Evolutionary conservation across 1,139 yeast genomes (phyloP), one percentile per base, ranked within the genome.

Genomic region (Suhomyces yuchorum): DNA sequence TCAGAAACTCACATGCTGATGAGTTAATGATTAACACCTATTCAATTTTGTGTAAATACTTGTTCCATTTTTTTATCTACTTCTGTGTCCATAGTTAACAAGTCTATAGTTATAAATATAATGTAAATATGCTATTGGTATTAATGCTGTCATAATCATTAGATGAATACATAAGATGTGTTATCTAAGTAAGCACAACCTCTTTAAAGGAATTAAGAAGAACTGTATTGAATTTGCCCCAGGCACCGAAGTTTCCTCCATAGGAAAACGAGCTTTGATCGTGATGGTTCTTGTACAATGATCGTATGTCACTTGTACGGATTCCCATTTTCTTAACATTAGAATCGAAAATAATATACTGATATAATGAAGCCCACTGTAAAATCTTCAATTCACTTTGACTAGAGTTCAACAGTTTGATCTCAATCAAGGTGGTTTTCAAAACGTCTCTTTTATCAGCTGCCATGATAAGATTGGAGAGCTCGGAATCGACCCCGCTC

Each of bases 281-380:
- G 19, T 33, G 23, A n/a, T 42, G 42, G 9, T 20, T 42, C 38
- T 55, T 57, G 49, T 65, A 66, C 35, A 62, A 49, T 12, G 55
- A 48, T 46, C 64, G 63, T 26, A 63, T 37, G 6, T 47, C 51
- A 11, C 52, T 32, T 4, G 68, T 55, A 3, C 59, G 62, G 8
- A 62, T 50, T 1, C 62, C 70, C 32, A 55, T 55, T 1, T 50
- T 50, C 28, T 47, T 44, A 7, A 51, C 55, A 4, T 56, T 53
- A 3, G 51, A 51, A 14, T 52, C 51, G 19, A 51, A 51, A 3
- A 61, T 47, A 24, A 73, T 55, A 30, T 52, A 61, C 36, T 71
- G 73, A 48, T 63, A 71, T 15, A 70, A 45, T 0, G 74, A 58
- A 12, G 67, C 59, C 58, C 63, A 65, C 50, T 61, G 65, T 34